Evolutionary conservation across 2,329 filamentous ascomycete genomes (phyloP), one percentile per base, ranked within the genome.

Genomic region (Colletotrichum lini): DNA sequence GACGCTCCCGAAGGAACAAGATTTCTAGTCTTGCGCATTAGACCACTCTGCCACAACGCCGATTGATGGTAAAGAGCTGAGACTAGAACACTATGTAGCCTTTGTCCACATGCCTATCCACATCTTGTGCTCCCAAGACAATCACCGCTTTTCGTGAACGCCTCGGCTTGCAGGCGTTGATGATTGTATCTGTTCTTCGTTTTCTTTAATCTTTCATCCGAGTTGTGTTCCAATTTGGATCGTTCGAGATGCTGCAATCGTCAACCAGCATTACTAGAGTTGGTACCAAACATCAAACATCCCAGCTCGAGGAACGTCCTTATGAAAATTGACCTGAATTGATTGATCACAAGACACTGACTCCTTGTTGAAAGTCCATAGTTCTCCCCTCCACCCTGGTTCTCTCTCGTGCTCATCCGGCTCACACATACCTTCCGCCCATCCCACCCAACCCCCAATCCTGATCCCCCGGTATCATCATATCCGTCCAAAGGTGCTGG

Each of bases 1-100:
- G n/a, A n/a, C n/a, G n/a, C n/a, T 53, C 60, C 60, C 60, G 38
- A 63, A 63, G 60, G 60, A 63, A 63, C 60, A 63, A 53, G 60
- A 63, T 63, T 63, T 63, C 60, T 63, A 63, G 60, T 63, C 60
- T 53, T 63, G 60, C 60, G 60, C 60, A 63, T 63, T 63, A 63
- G 60, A 63, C 60, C 60, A 63, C 60, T 63, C 60, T 63, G 60
- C 60, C 60, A 63, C 60, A 63, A 63, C 47, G 60, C 60, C 60
- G 15, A 10, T 40, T 61, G n/a, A n/a, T n/a, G n/a, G n/a, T n/a
- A n/a, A n/a, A n/a, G n/a, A n/a, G n/a, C n/a, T n/a, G n/a, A n/a
- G n/a, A n/a, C n/a, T n/a, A n/a, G n/a, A n/a, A n/a, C n/a, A n/a
- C n/a, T n/a, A n/a, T n/a, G 26, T 26, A 26, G 8, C 30, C 30